Base-by-base conservation (phyloP, 2,329 filamentous ascomycete species). In the Helicocarpus griseus region DNA sequence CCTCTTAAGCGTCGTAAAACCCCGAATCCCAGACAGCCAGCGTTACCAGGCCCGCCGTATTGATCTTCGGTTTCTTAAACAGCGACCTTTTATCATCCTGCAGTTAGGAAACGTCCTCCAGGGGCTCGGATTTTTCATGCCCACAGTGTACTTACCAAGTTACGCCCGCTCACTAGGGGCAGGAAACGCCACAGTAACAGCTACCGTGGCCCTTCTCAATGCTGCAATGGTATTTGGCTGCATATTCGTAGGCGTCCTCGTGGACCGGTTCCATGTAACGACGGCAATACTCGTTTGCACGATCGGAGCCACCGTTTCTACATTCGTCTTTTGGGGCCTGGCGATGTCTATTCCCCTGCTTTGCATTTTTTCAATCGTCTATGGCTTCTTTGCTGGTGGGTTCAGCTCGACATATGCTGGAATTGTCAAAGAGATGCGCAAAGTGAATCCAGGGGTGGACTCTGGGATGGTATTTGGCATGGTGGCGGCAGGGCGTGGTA, bases 261-360 rank as follows among this genome's bases (percentile, higher is more conserved):
- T 71, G 4, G 76, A 79, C 51, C 64, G 66, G 3, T 65, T 69
- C 17, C 63, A 69, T 40, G 62, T 68, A 24, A 70, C 68, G 2
- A 71, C 67, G 0, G 69, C 72, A 26, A 69, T 71, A 24, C 56
- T 71, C 1, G 60, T 74, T 33, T 73, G 70, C 1, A 69, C 69
- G 0, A 41, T 69, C 17, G 72, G 73, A 7, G 50, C 71, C 22
- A 66, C 63, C 1, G 7, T 72, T 1, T 68, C 71, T 0, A 62
- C 72, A 0, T 74, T 76, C 50, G 57, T 73, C 0, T 52, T 73
- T 26, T 79, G 76, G 75, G 76, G 75, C 0, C 59, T 76, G 14
- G 49, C 31, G 0, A 63, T 64, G 2, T 65, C 63, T 60, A 5
- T 79, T 61, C 67, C 50, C 8, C 68, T 56, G 0, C 60, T 79